A percentile compares a stretch with the other conserved stretches of the same genome.
Conservation (phyloP, 768 basidiomycete species). For the Chalciporus sphaerocephalus region DNA sequence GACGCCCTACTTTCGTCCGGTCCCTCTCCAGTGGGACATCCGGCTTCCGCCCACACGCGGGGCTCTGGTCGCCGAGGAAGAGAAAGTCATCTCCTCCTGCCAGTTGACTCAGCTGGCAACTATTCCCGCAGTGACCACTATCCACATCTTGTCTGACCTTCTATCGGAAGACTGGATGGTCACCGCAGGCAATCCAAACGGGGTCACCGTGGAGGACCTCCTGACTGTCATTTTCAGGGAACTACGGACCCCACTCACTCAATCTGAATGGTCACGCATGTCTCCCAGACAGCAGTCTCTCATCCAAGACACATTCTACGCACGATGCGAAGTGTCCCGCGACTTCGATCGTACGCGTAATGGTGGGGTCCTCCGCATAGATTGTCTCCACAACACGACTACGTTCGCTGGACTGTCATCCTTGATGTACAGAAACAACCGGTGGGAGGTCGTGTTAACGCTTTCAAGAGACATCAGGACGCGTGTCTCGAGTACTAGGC, state of each 20-base stretch:
- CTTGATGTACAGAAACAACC: slow-evolving; percentile 33
- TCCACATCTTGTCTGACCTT: slow-evolving; percentile 45
- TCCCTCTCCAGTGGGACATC: slow-evolving; percentile 47
- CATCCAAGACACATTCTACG: slow-evolving; percentile 40
- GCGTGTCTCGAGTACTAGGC: neutral
- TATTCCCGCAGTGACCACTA: slow-evolving; percentile 33
- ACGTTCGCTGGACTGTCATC: slow-evolving; percentile 50
- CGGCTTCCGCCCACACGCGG: slow-evolving; percentile 37
- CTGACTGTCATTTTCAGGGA: slow-evolving; percentile 42
- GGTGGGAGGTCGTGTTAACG: slow-evolving; percentile 43
- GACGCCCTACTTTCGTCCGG: slow-evolving; percentile 5
- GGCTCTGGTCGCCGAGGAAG: slow-evolving; percentile 14
- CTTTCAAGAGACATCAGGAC: slow-evolving; percentile 35
- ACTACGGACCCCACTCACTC: slow-evolving; percentile 36
- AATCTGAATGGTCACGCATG: slow-evolving; percentile 41
- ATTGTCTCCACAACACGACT: slow-evolving; percentile 46
- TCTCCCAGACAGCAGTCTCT: slow-evolving; percentile 40
- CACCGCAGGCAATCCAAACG: slow-evolving; percentile 36
- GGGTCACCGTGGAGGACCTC: slow-evolving; percentile 52
- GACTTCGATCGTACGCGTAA: slow-evolving; percentile 34
- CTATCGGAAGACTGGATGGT: slow-evolving; percentile 43
- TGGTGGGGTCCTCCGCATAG: slow-evolving; percentile 44
- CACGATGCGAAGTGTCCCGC: slow-evolving; percentile 40
- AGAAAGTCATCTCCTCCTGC: slow-evolving; percentile 2
- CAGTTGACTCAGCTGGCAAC: slow-evolving; percentile 43